Evolutionary conservation across 2,329 filamentous ascomycete genomes (phyloP), one percentile per base, ranked within the genome.

Genomic region (Penicillium sp.): DNA sequence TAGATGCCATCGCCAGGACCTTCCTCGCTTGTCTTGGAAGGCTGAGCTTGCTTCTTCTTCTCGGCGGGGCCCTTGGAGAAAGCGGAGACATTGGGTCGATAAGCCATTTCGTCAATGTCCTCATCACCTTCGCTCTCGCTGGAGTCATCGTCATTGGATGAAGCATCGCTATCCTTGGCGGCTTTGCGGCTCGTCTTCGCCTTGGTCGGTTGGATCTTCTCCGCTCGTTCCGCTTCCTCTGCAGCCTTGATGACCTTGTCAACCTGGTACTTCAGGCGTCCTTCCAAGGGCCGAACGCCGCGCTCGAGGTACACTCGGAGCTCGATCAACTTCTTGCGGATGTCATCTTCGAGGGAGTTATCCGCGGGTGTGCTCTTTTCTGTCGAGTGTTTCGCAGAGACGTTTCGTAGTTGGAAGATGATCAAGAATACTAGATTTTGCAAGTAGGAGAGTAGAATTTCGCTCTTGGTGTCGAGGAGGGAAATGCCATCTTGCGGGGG

Each of bases 391-490:
- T 61, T 68, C 54, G 56, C 70, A 66, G 32, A 74, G 57, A 69
- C 86, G 85, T 55, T 64, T 32, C 90, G 86, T 18, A 97, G 75
- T 68, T 95, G 93, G 36, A 95, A 75, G 1, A 96, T 79, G 43
- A 96, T 88, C 39, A 96, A 79, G 64, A 96, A 96, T 43, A 94
- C 90, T 4, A 97, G 85, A 67, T 96, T 95, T 68, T 99, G 93
- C 0, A 99, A 81, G 75, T 99, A 99, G 4, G 93, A 93, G 38
- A 99, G 86, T 16, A 99, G 86, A n/a, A 99, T 83, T 71, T 99
- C 94, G 75, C 95, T 97, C 78, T 99, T 99, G 61, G 91, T 86
- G 70, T 97, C 92, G 67, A 99, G 87, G 1, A 99, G 85, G 0
- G 94, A 97, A 55, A 99, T 94, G 69, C 94, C 93, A 66, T 96